A percentile compares a stretch with the other conserved stretches of the same genome.
These are phyloP conservation scores for Euphorbia celastroides DNA, from an alignment of 441 rosid species.

Conservation along the genomic window DNA sequence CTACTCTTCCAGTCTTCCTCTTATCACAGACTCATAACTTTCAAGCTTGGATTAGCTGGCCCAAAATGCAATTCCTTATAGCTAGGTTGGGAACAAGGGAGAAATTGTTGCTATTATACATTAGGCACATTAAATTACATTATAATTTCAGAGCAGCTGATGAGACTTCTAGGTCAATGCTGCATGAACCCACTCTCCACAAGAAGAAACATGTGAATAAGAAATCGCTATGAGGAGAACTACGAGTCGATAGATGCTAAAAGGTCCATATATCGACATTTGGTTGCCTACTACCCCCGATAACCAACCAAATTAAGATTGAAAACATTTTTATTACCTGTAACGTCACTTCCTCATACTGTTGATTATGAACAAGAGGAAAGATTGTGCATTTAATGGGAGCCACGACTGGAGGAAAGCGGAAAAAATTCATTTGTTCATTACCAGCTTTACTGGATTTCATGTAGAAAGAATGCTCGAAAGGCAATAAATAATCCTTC, in stretches of 20 bases:
- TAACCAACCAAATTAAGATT: neutral
- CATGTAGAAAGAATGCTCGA: slow-evolving; percentile 62
- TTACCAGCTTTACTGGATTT: slow-evolving; percentile 66
- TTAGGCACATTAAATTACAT: neutral
- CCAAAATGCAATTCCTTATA: neutral
- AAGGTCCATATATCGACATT: neutral
- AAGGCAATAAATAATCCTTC: slow-evolving; percentile 67
- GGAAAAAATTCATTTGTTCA: slow-evolving; percentile 62
- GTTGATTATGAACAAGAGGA: slow-evolving; percentile 63
- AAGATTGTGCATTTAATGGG: slow-evolving; percentile 73
- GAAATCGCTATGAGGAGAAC: neutral
- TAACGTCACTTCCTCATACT: slow-evolving; percentile 59
- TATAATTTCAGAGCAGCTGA: neutral
- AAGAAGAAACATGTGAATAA: neutral
- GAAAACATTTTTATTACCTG: slow-evolving; percentile 32
- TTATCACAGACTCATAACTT: neutral
- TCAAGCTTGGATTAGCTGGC: neutral
- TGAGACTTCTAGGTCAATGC: neutral
- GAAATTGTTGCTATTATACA: neutral
- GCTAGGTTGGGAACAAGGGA: neutral
- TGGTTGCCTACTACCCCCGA: neutral
- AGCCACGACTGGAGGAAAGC: slow-evolving; percentile 67
- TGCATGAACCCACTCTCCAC: neutral
- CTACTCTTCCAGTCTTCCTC: neutral
- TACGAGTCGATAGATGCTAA: neutral